Conservation (phyloP, 2,329 filamentous ascomycete species). For the Fusarium penzigii region DNA sequence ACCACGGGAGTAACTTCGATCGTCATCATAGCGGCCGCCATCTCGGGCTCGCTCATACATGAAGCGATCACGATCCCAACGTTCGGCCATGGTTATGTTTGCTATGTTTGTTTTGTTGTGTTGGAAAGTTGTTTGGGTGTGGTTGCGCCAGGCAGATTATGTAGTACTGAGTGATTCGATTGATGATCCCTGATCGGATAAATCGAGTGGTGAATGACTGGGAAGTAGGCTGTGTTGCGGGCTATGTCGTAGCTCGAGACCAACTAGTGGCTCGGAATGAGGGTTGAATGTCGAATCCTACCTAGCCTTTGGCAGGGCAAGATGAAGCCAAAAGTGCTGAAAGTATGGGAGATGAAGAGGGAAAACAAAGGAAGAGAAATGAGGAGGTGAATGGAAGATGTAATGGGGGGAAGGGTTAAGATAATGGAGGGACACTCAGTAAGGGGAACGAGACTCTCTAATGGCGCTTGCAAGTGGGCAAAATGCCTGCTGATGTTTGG, state of each 20-base stretch:
- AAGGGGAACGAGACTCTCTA: background rate
- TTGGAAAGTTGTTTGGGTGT: too few relatives aligned
- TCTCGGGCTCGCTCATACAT: constrained; percentile 39
- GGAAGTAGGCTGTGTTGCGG: too few relatives aligned
- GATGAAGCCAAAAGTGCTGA: constrained; percentile 3
- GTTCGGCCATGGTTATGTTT: constrained; percentile 32
- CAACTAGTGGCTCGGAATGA: too few relatives aligned
- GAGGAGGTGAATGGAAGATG: constrained; percentile 12
- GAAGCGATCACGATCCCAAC: constrained; percentile 59
- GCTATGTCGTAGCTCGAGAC: too few relatives aligned
- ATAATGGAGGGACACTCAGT: constrained; percentile 16
- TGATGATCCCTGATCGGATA: background rate
- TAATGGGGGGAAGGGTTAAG: constrained; percentile 19
- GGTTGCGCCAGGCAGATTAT: constrained; percentile 15
- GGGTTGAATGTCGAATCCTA: too few relatives aligned
- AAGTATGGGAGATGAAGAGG: constrained; percentile 4
- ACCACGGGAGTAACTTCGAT: constrained; percentile 45
- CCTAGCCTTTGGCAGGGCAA: constrained; percentile 1
- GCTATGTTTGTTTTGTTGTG: constrained; percentile 1
- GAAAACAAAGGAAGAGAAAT: constrained; percentile 1
- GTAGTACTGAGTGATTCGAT: too few relatives aligned
- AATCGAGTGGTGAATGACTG: too few relatives aligned
- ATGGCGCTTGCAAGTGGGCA: background rate
- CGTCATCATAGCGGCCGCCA: constrained; percentile 54
- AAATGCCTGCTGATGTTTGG: background rate